A percentile compares a stretch with the other conserved stretches of the same genome.
These are phyloP conservation scores for Syncephalastrum sp. DNA, from an alignment of 371 early-diverging fungal species.

Conservation along the genomic window DNA sequence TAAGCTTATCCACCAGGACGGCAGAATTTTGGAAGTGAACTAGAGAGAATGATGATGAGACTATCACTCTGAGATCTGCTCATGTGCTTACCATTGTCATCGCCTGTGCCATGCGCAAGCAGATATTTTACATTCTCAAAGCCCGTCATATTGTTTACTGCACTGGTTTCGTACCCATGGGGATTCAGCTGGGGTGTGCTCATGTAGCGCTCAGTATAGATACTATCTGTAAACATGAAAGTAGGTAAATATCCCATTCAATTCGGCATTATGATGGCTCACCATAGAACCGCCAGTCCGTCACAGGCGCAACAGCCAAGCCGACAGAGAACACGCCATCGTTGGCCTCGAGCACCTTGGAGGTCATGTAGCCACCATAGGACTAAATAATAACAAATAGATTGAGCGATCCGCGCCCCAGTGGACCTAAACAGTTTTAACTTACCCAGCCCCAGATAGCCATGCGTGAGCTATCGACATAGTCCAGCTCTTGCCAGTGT, in stretches of 20 bases:
- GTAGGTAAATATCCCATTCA: neutral
- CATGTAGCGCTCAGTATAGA: constrained; percentile 98
- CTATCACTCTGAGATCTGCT: too few species aligned
- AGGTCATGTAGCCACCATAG: constrained; percentile 91
- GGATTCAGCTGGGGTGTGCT: constrained; percentile 77
- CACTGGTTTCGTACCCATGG: constrained; percentile 76
- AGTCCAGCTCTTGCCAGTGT: constrained; percentile 66
- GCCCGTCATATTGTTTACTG: constrained; percentile 80
- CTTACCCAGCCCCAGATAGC: constrained; percentile 95
- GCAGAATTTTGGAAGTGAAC: constrained; percentile 69
- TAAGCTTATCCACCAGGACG: constrained; percentile 56
- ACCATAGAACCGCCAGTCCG: constrained; percentile 87
- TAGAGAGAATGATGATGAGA: constrained; percentile 26
- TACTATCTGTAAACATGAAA: constrained; percentile 58
- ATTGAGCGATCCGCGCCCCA: neutral
- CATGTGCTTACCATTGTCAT: constrained; percentile 64
- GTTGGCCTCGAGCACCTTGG: constrained; percentile 84
- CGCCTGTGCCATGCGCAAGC: constrained; percentile 91
- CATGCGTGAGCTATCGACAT: constrained; percentile 76
- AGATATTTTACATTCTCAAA: constrained; percentile 80
- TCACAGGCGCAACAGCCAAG: constrained; percentile 96
- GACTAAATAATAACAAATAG: constrained; percentile 49
- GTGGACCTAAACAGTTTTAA: neutral
- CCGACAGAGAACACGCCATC: constrained; percentile 80
- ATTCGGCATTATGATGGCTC: constrained; percentile 1